Evolutionary conservation across 2,329 filamentous ascomycete genomes (phyloP), one percentile per base, ranked within the genome.

Genomic region (Aspergillus sp.): DNA sequence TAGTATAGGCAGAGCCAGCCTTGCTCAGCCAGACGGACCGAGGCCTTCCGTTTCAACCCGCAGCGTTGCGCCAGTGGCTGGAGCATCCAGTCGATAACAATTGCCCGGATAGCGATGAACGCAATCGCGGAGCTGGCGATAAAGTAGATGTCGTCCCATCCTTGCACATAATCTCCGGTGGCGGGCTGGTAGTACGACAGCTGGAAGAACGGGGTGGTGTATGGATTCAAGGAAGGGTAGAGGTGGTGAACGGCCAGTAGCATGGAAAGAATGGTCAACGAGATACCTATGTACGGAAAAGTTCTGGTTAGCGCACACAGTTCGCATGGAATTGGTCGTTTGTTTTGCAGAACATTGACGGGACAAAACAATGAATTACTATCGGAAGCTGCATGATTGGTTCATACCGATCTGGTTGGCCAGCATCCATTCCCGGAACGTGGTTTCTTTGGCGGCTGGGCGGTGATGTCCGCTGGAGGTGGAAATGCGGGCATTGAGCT

Each of bases 1-100:
- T 94, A 94, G 79, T 97, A 98, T 48, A 95, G 77, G 59, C 96
- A 80, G 72, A 97, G 82, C 91, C 94, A 98, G 50, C 89, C 91
- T 79, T 99, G 95, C 80, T 99, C 95, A 63, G 92, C 92, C 78
- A 98, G 96, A 60, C 95, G 86, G 52, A 91, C 86, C 61, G 89
- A 81, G 50, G 87, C 87, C 80, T 97, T 97, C 73, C 89, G 91
- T 68, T 84, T 84, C 69, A 97, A 85, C 38, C 94, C 94, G 64
- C 85, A 84, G 51, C 82, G 79, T 65, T 86, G 87, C 47, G 90
- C 93, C 58, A 96, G 78, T 6, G 94, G 95, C 19, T 87, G 87
- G 55, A 98, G 83, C 12, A 96, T 70, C 79, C 96, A 95, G 74
- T 97, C 93, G 87, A 98, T 96, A 59, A 86, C 82, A 55, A 87